phyloP scores from a whole-genome alignment of 2,329 filamentous ascomycete genomes.

The Epichloe uncinata region DNA sequence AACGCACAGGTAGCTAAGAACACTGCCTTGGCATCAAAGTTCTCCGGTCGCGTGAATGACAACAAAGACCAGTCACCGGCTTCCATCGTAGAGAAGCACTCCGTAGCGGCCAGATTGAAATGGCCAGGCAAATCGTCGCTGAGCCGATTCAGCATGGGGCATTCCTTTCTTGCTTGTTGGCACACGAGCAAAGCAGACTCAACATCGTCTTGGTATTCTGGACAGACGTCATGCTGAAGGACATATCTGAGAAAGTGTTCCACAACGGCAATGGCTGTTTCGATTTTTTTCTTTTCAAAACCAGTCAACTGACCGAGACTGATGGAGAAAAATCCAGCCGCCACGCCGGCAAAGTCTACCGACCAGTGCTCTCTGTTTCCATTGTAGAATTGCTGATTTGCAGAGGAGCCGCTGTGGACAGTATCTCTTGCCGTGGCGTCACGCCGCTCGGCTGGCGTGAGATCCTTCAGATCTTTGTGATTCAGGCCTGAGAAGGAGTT shows the following conservation, averaged over 20 bases:
- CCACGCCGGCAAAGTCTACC: constrained; percentile 70
- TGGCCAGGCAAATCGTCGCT: constrained; percentile 50
- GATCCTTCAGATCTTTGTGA: constrained; percentile 34
- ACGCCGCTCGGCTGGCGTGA: constrained; percentile 50
- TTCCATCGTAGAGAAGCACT: constrained; percentile 41
- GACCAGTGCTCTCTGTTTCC: constrained; percentile 46
- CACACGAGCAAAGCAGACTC: constrained; percentile 53
- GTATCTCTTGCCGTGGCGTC: constrained; percentile 49
- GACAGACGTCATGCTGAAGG: constrained; percentile 71
- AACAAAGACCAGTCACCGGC: constrained; percentile 18
- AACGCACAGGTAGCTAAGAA: constrained; percentile 32
- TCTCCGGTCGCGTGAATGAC: constrained; percentile 20
- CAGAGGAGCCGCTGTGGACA: constrained; percentile 34
- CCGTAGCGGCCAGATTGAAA: constrained; percentile 67
- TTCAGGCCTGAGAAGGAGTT: constrained; percentile 49
- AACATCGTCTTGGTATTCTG: constrained; percentile 61
- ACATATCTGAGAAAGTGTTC: constrained; percentile 85
- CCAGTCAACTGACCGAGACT: constrained; percentile 40
- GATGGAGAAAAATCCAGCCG: constrained; percentile 63
- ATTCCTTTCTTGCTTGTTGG: constrained; percentile 50
- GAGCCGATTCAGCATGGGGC: constrained; percentile 44
- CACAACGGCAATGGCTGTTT: constrained; percentile 51
- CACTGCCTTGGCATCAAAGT: constrained; percentile 27
- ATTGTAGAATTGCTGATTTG: constrained; percentile 34
- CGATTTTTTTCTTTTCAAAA: constrained; percentile 40